phyloP scores from a whole-genome alignment of 257 asterid species.

The Fraxinus quadrangulata region DNA sequence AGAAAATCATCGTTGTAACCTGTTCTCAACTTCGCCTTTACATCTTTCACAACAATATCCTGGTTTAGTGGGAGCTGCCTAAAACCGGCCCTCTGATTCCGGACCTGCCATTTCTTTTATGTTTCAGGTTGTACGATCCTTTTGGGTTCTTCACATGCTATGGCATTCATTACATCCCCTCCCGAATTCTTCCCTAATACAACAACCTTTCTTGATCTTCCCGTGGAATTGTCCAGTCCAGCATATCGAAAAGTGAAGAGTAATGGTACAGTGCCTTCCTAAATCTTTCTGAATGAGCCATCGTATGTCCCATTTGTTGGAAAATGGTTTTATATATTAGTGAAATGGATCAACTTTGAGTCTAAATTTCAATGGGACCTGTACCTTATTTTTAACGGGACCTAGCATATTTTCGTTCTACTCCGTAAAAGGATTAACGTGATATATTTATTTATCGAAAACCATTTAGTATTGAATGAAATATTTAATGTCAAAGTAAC shows the following conservation, averaged over 20 bases:
- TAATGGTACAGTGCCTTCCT: conserved; percentile 50
- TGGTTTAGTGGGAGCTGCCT: conserved; percentile 34
- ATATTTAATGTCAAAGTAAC: too few relatives aligned
- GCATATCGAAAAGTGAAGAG: conserved; percentile 54
- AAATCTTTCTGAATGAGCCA: conserved; percentile 41
- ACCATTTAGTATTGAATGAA: too few relatives aligned
- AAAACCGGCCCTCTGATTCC: conserved; percentile 49
- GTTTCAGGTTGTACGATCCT: conserved; percentile 56
- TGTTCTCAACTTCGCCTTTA: conserved; percentile 35
- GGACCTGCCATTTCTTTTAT: conserved; percentile 51
- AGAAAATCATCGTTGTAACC: conserved; percentile 44
- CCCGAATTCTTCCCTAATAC: conserved; percentile 45
- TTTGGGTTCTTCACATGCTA: conserved; percentile 56
- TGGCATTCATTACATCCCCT: conserved; percentile 54
- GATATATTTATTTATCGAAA: too few relatives aligned
- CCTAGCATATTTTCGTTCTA: too few relatives aligned
- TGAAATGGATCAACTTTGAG: too few relatives aligned
- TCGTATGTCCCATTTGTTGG: conserved; percentile 43
- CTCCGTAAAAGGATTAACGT: too few relatives aligned
- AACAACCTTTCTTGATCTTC: conserved; percentile 44
- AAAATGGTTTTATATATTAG: too few relatives aligned
- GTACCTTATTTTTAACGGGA: too few relatives aligned
- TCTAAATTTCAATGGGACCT: too few relatives aligned
- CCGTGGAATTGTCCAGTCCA: conserved; percentile 47
- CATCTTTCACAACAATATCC: conserved; percentile 43